Evolutionary conservation across 192 early-diverging fungal species (phyloP).

Genomic region (Backusella luteola): DNA sequence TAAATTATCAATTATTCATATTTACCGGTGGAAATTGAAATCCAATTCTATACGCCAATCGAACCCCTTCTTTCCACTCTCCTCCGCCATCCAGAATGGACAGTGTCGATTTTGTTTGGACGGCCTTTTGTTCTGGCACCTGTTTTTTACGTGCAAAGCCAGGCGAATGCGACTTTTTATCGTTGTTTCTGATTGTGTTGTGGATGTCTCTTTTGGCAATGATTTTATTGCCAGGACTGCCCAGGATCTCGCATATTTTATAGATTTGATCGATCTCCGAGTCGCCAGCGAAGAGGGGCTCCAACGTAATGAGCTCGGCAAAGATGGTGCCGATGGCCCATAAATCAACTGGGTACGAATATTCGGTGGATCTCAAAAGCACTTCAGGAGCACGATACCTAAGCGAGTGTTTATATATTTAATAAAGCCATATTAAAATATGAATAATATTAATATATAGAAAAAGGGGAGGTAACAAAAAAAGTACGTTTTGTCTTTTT

Average conservation of each 20-base stretch:
- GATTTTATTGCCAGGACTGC: slow-evolving; percentile 56
- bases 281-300: slow-evolving; percentile 90
- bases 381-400: slow-evolving; percentile 90
- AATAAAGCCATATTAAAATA: not conserved
- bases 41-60: slow-evolving; percentile 63
- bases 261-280: slow-evolving; percentile 92
- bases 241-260: slow-evolving; percentile 79
- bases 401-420: not conserved
- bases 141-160: slow-evolving; percentile 30
- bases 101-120: not conserved
- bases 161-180: slow-evolving; percentile 18
- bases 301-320: slow-evolving; percentile 83
- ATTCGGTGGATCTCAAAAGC: slow-evolving; percentile 75
- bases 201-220: not conserved
- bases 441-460: not conserved
- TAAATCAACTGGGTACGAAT: slow-evolving; percentile 91
- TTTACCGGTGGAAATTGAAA: slow-evolving; percentile 58
- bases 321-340: slow-evolving; percentile 95
- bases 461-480: not conserved
- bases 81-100: slow-evolving; percentile 34
- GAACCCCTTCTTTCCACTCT: slow-evolving; percentile 72
- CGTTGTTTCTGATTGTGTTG: slow-evolving; percentile 4
- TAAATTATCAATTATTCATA: slow-evolving; percentile 4
- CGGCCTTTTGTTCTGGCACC: not conserved
- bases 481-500: slow-evolving; percentile 5